Conservation (phyloP, 352 stramenopile genomes). For the Phytophthora citricola region DNA sequence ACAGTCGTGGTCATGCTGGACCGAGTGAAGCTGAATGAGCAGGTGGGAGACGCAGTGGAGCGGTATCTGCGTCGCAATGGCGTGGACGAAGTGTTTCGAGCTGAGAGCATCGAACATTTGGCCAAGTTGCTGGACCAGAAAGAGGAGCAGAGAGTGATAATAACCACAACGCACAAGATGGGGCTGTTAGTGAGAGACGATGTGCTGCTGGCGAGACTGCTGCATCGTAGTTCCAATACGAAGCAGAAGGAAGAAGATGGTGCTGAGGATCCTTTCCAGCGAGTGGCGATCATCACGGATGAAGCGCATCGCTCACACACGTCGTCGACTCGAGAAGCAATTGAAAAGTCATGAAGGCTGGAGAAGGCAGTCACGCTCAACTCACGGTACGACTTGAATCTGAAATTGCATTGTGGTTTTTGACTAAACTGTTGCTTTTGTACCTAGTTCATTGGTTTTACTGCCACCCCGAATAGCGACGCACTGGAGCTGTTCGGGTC, state of each 20-base stretch:
- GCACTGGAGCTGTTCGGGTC: slow-evolving; percentile 79
- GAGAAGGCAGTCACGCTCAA: slow-evolving; percentile 44
- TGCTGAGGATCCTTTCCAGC: slow-evolving; percentile 41
- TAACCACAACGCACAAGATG: slow-evolving; percentile 87
- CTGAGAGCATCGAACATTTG: slow-evolving; percentile 79
- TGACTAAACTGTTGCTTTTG: slow-evolving; percentile 3
- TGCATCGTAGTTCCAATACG: slow-evolving; percentile 51
- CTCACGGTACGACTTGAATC: slow-evolving; percentile 42
- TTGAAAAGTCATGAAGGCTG: slow-evolving; percentile 71
- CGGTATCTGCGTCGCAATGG: slow-evolving; percentile 76
- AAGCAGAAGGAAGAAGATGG: not conserved
- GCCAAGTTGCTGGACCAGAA: slow-evolving; percentile 50
- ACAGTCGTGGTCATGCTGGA: slow-evolving; percentile 82
- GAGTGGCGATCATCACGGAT: slow-evolving; percentile 84
- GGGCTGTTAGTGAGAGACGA: slow-evolving; percentile 70
- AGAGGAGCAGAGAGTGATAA: slow-evolving; percentile 66
- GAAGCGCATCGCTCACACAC: slow-evolving; percentile 86
- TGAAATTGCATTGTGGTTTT: slow-evolving; percentile 1
- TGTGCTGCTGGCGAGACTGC: slow-evolving; percentile 68
- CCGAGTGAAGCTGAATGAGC: slow-evolving; percentile 85
- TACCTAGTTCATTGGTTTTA: slow-evolving; percentile 82
- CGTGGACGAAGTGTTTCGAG: slow-evolving; percentile 72
- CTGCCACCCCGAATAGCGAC: slow-evolving; percentile 72
- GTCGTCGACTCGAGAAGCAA: slow-evolving; percentile 64
- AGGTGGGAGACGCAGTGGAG: slow-evolving; percentile 78